Base-by-base conservation (phyloP, 768 basidiomycete species). In the Paxillus involutus region DNA sequence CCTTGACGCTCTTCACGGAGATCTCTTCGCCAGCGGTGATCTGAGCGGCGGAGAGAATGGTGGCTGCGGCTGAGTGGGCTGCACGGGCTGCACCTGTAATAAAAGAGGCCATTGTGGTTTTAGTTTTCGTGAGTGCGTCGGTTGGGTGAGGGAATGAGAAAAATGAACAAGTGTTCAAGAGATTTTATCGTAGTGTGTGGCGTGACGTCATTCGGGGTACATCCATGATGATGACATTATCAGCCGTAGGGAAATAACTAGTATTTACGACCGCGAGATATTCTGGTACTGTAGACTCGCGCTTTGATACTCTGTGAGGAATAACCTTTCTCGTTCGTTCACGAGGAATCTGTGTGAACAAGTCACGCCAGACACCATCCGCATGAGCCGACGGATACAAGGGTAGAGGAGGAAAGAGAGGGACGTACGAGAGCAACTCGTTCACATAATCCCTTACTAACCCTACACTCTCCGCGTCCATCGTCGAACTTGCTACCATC, bases 381-480 rank as follows among this genome's bases (percentile, higher is more conserved):
- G 24, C 8, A 32, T 32, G 32, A 32, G 32, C 32, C 11, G 11
- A 32, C 32, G 6, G 32, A 32, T 32, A 32, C 9, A 11, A 29
- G 26, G 17, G 1, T 6, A 14, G 5, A 12, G 35, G 35, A 14
- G 21, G 21, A 21, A 21, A 35, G 35, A 35, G 10, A 33, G 14
- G 16, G 48, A 75, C 84, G 53, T 56, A 97, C 94, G 72, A 71
- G 63, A 98, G 77, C 55, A 99, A 75, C 66, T 97, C 94, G 54
- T 90, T 89, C 57, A 92, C 85, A 69, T 98, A 94, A 61, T 98
- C 95, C 57, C 88, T 77, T 13, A 99, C 82, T 7, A 97, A 76
- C 21, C 72, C 73, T 17, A 95, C 86, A 12, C 90, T 91, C 66
- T 96, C 94, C 3, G 84, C 75, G 65, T 99, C 96, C 78, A 98